phyloP scores from a whole-genome alignment of 768 basidiomycete genomes.

The Boletus reticulatus region DNA sequence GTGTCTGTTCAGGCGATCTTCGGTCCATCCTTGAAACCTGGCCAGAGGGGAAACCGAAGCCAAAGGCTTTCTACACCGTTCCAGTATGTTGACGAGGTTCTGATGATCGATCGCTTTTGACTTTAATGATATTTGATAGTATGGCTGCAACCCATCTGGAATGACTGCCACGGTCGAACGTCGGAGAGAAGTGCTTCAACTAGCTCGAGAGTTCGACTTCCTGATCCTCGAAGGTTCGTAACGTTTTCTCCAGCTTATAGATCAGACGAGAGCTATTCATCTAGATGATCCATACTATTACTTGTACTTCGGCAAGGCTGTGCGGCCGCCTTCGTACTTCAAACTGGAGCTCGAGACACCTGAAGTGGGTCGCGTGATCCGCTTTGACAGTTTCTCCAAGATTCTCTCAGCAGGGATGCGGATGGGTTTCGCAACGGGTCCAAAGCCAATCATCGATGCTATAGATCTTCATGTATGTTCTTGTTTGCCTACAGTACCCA shows the following conservation, averaged over 20 bases:
- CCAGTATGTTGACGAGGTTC: constrained; percentile 44
- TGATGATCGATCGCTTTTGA: constrained; percentile 2
- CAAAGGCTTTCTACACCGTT: constrained; percentile 80
- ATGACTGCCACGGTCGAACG: constrained; percentile 70
- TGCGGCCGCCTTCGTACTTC: constrained; percentile 78
- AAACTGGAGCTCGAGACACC: constrained; percentile 66
- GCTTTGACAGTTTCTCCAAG: constrained; percentile 91
- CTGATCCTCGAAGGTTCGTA: constrained; percentile 78
- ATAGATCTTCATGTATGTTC: constrained; percentile 68
- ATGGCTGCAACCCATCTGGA: constrained; percentile 87
- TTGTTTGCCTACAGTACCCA: constrained; percentile 1
- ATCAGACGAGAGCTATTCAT: neutral
- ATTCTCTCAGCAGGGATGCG: constrained; percentile 74
- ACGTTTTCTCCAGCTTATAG: neutral
- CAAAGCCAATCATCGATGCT: constrained; percentile 58
- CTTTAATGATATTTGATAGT: constrained; percentile 37
- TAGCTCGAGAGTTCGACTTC: constrained; percentile 72
- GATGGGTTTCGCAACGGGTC: constrained; percentile 80
- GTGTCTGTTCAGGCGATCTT: constrained; percentile 60
- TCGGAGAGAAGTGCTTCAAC: constrained; percentile 64
- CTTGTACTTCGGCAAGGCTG: constrained; percentile 66
- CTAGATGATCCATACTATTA: constrained; percentile 80
- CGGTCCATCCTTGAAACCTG: constrained; percentile 68
- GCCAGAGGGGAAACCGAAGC: constrained; percentile 68
- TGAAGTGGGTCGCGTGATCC: constrained; percentile 73